Percentiles rank a stretch among this genome's conserved stretches.
These are phyloP conservation scores for Fraxinus baroniana DNA, from an alignment of 305 asterid species.

Conservation along the genomic window DNA sequence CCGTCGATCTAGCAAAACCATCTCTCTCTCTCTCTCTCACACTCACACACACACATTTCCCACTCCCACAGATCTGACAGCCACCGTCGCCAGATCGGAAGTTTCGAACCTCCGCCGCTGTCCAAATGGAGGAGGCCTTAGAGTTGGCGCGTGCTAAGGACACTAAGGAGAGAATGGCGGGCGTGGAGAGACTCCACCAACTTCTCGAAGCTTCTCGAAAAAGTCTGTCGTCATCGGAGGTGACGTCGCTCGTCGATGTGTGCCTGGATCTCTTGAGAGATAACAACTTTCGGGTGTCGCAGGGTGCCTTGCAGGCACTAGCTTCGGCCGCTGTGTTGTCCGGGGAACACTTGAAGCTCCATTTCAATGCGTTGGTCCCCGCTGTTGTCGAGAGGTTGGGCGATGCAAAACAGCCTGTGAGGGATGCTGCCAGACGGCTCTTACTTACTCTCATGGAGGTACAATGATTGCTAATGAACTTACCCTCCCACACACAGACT, in stretches of 20 bases:
- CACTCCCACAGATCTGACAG: slow-evolving; percentile 45
- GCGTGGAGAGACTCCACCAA: slow-evolving; percentile 62
- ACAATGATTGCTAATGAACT: slow-evolving; percentile 4
- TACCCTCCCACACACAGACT: neutral
- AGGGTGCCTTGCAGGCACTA: slow-evolving; percentile 88
- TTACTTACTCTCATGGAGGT: slow-evolving; percentile 97
- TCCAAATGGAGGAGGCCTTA: slow-evolving; percentile 81
- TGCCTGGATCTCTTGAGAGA: slow-evolving; percentile 94
- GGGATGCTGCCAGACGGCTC: slow-evolving; percentile 86
- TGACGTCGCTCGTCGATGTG: slow-evolving; percentile 77
- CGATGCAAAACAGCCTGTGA: slow-evolving; percentile 87
- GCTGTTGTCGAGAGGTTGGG: slow-evolving; percentile 90
- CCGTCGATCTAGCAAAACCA: slow-evolving; percentile 37
- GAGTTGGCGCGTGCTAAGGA: slow-evolving; percentile 17
- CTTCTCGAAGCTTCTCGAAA: slow-evolving; percentile 87
- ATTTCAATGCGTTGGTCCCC: slow-evolving; percentile 89
- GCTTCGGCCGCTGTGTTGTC: slow-evolving; percentile 96
- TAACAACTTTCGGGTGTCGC: slow-evolving; percentile 86
- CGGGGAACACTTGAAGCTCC: slow-evolving; percentile 95
- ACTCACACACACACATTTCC: neutral
- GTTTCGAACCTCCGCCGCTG: slow-evolving; percentile 20
- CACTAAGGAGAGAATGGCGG: slow-evolving; percentile 18
- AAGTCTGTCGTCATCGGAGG: slow-evolving; percentile 70
- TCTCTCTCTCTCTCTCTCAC: slow-evolving; percentile 27
- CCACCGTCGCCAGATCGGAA: slow-evolving; percentile 41